Conservation (phyloP, 805 yeast species). For the Priceomyces haplophilus region DNA sequence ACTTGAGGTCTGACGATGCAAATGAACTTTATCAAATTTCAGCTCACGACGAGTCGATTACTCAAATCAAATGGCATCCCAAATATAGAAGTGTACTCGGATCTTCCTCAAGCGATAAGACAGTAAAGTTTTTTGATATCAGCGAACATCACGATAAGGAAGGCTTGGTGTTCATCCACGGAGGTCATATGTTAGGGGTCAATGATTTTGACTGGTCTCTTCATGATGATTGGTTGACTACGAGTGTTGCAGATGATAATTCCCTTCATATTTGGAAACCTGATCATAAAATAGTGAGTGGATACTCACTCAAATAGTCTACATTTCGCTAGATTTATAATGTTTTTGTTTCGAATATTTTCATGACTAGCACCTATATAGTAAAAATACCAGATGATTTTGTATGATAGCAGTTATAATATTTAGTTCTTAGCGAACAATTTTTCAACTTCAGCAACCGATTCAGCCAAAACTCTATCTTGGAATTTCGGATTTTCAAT, state of each 20-base stretch:
- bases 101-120: slow-evolving; percentile 60
- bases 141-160: slow-evolving; percentile 21
- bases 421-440: slow-evolving; percentile 53
- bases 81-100: slow-evolving; percentile 52
- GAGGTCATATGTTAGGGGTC: slow-evolving; percentile 85
- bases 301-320: slow-evolving; percentile 7
- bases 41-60: slow-evolving; percentile 51
- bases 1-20: slow-evolving; percentile 7
- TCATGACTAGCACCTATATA: slow-evolving; percentile 10
- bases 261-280: slow-evolving; percentile 88
- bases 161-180: slow-evolving; percentile 59
- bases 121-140: slow-evolving; percentile 63
- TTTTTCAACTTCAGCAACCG: slow-evolving; percentile 89
- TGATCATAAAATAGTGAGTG: slow-evolving; percentile 19
- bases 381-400: slow-evolving; percentile 2
- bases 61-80: slow-evolving; percentile 75
- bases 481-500: slow-evolving; percentile 87
- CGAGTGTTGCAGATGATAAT: slow-evolving; percentile 82
- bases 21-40: slow-evolving; percentile 12
- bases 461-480: slow-evolving; percentile 84
- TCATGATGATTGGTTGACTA: slow-evolving; percentile 64
- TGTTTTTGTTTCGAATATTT: slow-evolving; percentile 1
- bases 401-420: slow-evolving; percentile 1
- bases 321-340: background rate
- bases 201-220: slow-evolving; percentile 83